phyloP scores from a whole-genome alignment of 148 eudicot genomes.

The Drosera capensis region DNA sequence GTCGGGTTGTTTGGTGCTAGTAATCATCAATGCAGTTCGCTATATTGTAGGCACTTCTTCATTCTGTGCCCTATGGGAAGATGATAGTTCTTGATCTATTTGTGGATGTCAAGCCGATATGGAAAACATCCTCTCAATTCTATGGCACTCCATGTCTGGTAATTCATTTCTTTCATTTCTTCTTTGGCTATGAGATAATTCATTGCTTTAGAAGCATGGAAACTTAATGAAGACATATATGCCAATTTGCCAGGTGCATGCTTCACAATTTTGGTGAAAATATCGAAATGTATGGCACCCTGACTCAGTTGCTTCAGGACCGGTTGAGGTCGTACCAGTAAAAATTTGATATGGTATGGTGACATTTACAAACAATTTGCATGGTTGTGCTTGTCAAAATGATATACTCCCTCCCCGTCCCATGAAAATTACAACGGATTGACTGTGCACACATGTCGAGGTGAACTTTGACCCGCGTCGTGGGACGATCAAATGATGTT shows the following conservation, averaged over 20 bases:
- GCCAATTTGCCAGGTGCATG: constrained; percentile 99
- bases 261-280: constrained; percentile 98
- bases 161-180: constrained; percentile 8
- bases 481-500: too few relatives aligned
- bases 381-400: too few relatives aligned
- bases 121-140: constrained; percentile 82
- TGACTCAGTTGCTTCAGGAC: constrained; percentile 89
- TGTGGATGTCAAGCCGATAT: constrained; percentile 90
- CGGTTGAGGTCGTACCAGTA: constrained; percentile 64
- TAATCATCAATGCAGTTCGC: constrained; percentile 1
- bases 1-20: neutral
- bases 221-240: too few relatives aligned
- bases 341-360: constrained; percentile 85
- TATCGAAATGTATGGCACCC: constrained; percentile 91
- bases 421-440: too few relatives aligned
- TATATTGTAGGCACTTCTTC: constrained; percentile 80
- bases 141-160: constrained; percentile 92
- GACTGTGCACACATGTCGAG: too few relatives aligned
- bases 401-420: too few relatives aligned
- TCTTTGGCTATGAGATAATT: too few relatives aligned
- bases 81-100: constrained; percentile 99
- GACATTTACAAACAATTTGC: neutral
- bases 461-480: too few relatives aligned
- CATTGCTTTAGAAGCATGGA: constrained; percentile 3
- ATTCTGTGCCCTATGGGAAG: constrained; percentile 95